A percentile compares a stretch with the other conserved stretches of the same genome.
phyloP scores from a whole-genome alignment of 192 early-diverging fungal species.

The Gaertneriomyces sp. region DNA sequence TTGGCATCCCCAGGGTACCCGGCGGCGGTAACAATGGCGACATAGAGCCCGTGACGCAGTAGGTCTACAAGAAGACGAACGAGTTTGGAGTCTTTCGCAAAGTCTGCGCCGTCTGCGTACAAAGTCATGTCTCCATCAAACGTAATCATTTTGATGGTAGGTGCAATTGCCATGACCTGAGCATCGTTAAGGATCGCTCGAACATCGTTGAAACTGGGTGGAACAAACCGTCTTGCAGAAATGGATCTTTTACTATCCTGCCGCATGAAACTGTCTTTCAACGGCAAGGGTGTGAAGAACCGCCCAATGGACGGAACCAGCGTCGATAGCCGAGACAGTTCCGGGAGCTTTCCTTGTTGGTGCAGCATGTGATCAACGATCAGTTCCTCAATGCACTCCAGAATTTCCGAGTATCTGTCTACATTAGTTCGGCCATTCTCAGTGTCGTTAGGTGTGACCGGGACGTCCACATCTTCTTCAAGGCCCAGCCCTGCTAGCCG shows the following conservation, averaged over 20 bases:
- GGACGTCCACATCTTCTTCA: no score
- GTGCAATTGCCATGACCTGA: constrained; percentile 73
- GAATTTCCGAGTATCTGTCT: constrained; percentile 73
- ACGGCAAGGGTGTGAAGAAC: constrained; percentile 82
- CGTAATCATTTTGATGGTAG: constrained; percentile 70
- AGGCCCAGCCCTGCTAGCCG: neutral
- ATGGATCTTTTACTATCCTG: constrained; percentile 68
- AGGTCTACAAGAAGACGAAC: constrained; percentile 65
- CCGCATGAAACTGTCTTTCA: constrained; percentile 66
- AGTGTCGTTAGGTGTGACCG: neutral
- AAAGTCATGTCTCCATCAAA: constrained; percentile 96
- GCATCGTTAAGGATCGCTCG: constrained; percentile 84
- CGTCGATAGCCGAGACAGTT: constrained; percentile 71
- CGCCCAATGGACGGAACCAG: constrained; percentile 76
- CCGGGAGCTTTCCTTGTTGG: constrained; percentile 48
- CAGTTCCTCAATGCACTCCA: constrained; percentile 73
- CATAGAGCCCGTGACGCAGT: constrained; percentile 59
- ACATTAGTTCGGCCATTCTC: constrained; percentile 41
- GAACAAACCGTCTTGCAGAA: constrained; percentile 73
- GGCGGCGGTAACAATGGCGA: constrained; percentile 89
- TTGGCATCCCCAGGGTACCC: constrained; percentile 71
- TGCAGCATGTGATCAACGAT: constrained; percentile 64
- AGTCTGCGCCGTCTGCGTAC: constrained; percentile 84
- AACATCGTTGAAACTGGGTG: constrained; percentile 91
- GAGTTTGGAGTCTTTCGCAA: constrained; percentile 65